Evolutionary conservation across 2,329 filamentous ascomycete genomes (phyloP), one percentile per base, ranked within the genome.

Genomic region (Domatiomyces globalis): DNA sequence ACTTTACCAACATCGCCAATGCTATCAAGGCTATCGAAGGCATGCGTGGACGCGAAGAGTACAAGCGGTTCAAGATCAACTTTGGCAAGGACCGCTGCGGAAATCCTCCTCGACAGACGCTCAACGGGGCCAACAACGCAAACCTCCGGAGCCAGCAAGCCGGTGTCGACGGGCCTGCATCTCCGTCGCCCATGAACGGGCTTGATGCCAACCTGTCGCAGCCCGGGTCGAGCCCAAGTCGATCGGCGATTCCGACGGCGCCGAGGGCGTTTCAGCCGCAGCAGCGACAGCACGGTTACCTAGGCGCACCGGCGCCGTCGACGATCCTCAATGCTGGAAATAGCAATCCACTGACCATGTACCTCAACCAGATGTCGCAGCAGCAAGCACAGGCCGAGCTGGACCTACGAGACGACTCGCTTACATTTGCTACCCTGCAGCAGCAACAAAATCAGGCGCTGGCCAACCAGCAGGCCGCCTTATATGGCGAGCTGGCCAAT

Each of bases 1-100:
- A 98, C 73, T 98, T 98, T 68, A 98, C 92, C 65, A 98, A 98
- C 72, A 98, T 98, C 66, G 92, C 92, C 65, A 98, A 98, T 62
- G 92, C 92, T 48, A 98, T 98, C 75, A 98, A 98, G 74, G 92
- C 92, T 1, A 98, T 98, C 58, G 92, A 98, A 70, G 92, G 89
- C 19, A 82, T 98, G 58, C 82, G 92, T 52, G 85, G 88, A 64
- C 88, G 89, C 65, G 92, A 96, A 44, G 92, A 98, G 64, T 98
- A 98, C 76, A 87, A 83, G 70, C 83, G 92, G 62, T 98, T 98
- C 81, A 98, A 98, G 78, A 90, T 98, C 67, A 98, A 98, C 74
- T 98, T 98, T 66, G 92, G 92, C 69, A 98, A 98, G 73, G 92
- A 98, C 66, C 83, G 92, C 51, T 98, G 92, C 63, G 92, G 92